A percentile compares a stretch with the other conserved stretches of the same genome.
phyloP scores from a whole-genome alignment of 306 rosid genomes.

The Cucumis cinereus region DNA sequence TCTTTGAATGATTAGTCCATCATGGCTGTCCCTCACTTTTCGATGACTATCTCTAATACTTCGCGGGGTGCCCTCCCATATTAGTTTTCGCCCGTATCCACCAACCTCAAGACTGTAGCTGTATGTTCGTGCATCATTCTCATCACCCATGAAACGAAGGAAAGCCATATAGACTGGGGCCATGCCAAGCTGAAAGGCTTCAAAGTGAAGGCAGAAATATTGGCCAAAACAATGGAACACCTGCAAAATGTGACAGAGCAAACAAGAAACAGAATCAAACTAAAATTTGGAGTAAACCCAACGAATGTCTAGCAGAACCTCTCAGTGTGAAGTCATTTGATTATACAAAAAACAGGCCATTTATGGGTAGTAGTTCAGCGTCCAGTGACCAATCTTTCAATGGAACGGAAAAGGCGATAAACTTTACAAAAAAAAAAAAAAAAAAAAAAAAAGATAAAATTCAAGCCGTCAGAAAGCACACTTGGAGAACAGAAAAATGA shows the following conservation, averaged over 20 bases:
- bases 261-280: slow-evolving; percentile 8
- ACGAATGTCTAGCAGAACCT: not conserved
- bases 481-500: not conserved
- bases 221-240: slow-evolving; percentile 97
- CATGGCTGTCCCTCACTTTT: slow-evolving; percentile 94
- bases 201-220: slow-evolving; percentile 94
- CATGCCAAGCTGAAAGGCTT: slow-evolving; percentile 97
- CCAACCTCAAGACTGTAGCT: slow-evolving; percentile 95
- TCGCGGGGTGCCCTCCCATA: slow-evolving; percentile 93
- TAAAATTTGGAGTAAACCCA: not conserved
- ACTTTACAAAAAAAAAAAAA: not conserved
- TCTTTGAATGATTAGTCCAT: slow-evolving; percentile 87
- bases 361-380: not conserved
- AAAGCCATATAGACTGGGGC: slow-evolving; percentile 99
- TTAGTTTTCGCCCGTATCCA: slow-evolving; percentile 75
- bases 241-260: slow-evolving; percentile 27
- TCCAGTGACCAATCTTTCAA: not conserved
- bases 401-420: not conserved
- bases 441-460: not conserved
- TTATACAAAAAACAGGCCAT: not conserved
- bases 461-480: not conserved
- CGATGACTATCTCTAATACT: slow-evolving; percentile 89
- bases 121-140: slow-evolving; percentile 84
- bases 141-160: slow-evolving; percentile 94
- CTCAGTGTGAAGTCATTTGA: not conserved